Evolutionary conservation across 805 yeast species (phyloP).

Genomic region (Cyberlindnera nakhonratchasimensis): DNA sequence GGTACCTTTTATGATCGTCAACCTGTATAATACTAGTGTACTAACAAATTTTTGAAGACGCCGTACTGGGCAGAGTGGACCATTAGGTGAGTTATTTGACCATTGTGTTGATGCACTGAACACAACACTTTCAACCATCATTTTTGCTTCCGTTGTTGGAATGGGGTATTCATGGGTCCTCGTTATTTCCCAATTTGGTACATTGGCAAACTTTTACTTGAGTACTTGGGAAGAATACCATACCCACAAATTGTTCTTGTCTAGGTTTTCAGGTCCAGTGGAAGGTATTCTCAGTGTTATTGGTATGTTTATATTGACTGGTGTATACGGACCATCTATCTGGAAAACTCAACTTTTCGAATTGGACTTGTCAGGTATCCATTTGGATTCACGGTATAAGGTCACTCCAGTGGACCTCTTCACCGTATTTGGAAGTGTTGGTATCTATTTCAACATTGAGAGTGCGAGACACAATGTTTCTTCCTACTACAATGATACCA

Average conservation of each 20-base stretch:
- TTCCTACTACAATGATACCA: slow-evolving; percentile 36
- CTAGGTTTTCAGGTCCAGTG: slow-evolving; percentile 88
- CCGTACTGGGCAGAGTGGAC: slow-evolving; percentile 92
- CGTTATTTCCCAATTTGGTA: slow-evolving; percentile 64
- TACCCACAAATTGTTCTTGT: slow-evolving; percentile 75
- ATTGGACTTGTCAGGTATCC: slow-evolving; percentile 26
- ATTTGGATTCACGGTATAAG: slow-evolving; percentile 19
- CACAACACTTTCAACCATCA: slow-evolving; percentile 73
- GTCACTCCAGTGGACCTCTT: slow-evolving; percentile 44
- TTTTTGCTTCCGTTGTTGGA: slow-evolving; percentile 74
- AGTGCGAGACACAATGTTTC: slow-evolving; percentile 64
- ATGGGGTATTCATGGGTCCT: slow-evolving; percentile 66
- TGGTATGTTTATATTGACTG: slow-evolving; percentile 56
- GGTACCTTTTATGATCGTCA: not conserved
- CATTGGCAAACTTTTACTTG: slow-evolving; percentile 76
- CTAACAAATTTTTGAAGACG: slow-evolving; percentile 34
- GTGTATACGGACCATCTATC: slow-evolving; percentile 60
- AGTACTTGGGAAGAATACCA: slow-evolving; percentile 97
- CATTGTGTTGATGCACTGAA: slow-evolving; percentile 77
- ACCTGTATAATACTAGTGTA: not conserved
- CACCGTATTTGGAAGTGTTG: slow-evolving; percentile 48
- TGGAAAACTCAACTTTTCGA: slow-evolving; percentile 52
- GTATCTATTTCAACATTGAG: slow-evolving; percentile 58
- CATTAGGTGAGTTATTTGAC: slow-evolving; percentile 91
- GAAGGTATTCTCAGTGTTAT: slow-evolving; percentile 79